phyloP scores from a whole-genome alignment of 2,329 filamentous ascomycete genomes.

The Microdochium nivale region DNA sequence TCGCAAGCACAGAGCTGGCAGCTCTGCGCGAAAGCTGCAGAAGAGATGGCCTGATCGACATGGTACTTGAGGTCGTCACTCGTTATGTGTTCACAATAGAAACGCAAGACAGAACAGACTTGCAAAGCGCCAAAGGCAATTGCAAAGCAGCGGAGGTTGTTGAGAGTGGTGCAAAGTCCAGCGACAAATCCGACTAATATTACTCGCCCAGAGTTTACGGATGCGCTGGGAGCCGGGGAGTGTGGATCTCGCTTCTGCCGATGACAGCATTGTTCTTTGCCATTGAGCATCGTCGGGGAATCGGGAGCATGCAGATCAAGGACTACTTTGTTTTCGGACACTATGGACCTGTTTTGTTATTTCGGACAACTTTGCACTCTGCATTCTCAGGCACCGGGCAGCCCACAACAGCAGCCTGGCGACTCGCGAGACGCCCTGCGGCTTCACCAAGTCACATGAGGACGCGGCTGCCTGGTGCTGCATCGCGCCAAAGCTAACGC shows the following conservation, averaged over 20 bases:
- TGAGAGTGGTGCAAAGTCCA: neutral
- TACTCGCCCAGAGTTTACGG: neutral
- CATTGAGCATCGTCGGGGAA: neutral
- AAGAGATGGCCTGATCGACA: constrained; percentile 29
- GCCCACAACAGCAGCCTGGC: neutral
- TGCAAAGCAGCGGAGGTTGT: neutral
- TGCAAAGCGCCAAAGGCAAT: neutral
- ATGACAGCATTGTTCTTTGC: neutral
- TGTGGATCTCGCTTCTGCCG: neutral
- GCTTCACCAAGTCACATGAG: constrained; percentile 16
- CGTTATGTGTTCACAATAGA: neutral
- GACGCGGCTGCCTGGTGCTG: constrained; percentile 9
- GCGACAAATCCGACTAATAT: neutral
- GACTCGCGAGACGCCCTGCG: no score
- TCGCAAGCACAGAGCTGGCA: constrained; percentile 11
- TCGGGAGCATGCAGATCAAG: neutral
- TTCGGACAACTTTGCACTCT: neutral
- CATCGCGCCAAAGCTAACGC: constrained; percentile 9
- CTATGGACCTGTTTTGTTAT: neutral
- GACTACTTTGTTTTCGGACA: neutral
- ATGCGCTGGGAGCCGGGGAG: neutral
- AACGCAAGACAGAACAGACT: neutral
- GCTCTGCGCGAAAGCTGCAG: constrained; percentile 25
- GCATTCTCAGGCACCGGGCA: neutral
- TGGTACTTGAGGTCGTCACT: neutral